phyloP scores from a whole-genome alignment of 495 filamentous ascomycete genomes.

The Talaromyces stipitatus region DNA sequence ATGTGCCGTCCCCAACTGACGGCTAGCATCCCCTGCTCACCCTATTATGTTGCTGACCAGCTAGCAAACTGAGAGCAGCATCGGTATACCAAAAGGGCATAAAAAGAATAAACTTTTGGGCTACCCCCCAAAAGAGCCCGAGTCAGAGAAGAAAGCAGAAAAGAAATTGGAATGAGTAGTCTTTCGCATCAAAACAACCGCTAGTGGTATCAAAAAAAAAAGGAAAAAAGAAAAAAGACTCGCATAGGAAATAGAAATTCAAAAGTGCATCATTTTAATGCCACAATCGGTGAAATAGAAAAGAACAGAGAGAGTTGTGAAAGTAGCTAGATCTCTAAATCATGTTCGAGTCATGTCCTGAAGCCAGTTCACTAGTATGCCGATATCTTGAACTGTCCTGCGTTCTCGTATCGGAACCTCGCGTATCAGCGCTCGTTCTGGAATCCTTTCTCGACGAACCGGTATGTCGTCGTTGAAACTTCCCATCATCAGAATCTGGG shows the following conservation, averaged over 20 bases:
- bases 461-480: neutral
- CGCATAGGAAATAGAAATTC: no score
- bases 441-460: constrained; percentile 1
- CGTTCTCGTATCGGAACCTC: neutral
- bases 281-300: neutral
- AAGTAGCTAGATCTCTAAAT: constrained; percentile 1
- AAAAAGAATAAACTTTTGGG: neutral
- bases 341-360: constrained; percentile 2
- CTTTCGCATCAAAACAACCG: neutral
- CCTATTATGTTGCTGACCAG: neutral
- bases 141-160: neutral
- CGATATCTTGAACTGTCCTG: neutral
- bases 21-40: neutral
- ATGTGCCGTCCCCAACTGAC: no score
- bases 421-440: neutral
- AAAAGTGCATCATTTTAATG: neutral
- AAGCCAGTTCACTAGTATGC: neutral
- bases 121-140: neutral
- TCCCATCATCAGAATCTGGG: constrained; percentile 24
- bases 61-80: neutral
- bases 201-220: neutral
- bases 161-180: neutral
- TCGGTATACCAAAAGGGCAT: neutral
- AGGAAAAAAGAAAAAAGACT: no score
- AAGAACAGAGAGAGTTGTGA: neutral